Conservation (phyloP, 2,329 filamentous ascomycete genomes). For the Ciborinia camelliae region DNA sequence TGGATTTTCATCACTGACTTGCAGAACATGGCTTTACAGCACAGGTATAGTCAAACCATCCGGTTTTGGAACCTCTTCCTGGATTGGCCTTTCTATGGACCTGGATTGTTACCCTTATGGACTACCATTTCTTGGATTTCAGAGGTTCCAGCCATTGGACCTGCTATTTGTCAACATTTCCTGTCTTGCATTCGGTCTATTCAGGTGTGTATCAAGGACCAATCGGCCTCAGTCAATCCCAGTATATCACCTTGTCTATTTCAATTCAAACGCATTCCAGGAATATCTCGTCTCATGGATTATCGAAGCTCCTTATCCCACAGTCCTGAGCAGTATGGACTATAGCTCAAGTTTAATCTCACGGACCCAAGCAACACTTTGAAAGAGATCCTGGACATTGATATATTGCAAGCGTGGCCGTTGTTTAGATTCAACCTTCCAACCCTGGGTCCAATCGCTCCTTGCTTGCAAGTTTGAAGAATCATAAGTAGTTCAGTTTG, state of each 20-base stretch:
- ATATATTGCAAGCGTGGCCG: neutral
- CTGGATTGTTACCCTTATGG: conserved; percentile 11
- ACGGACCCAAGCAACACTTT: neutral
- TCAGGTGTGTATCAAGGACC: conserved; percentile 17
- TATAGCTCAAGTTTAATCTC: neutral
- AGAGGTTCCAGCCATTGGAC: conserved; percentile 2
- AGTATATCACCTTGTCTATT: neutral
- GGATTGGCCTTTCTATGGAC: conserved; percentile 12
- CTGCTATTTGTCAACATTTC: neutral
- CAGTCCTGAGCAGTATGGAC: neutral
- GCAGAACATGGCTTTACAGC: conserved; percentile 7
- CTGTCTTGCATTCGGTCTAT: neutral
- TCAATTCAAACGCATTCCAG: neutral
- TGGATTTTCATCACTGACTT: conserved; percentile 18
- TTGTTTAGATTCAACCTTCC: neutral
- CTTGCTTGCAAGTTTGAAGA: neutral
- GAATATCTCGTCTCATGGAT: neutral
- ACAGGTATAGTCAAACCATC: conserved; percentile 20
- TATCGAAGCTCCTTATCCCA: neutral
- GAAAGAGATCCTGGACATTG: neutral
- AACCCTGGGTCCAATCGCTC: neutral
- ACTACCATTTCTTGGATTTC: conserved; percentile 4
- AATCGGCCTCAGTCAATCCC: neutral
- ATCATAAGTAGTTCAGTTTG: neutral
- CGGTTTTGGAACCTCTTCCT: conserved; percentile 11